Conservation (phyloP, 1,284 basidiomycete species). For the Porogramme epimiltina region DNA sequence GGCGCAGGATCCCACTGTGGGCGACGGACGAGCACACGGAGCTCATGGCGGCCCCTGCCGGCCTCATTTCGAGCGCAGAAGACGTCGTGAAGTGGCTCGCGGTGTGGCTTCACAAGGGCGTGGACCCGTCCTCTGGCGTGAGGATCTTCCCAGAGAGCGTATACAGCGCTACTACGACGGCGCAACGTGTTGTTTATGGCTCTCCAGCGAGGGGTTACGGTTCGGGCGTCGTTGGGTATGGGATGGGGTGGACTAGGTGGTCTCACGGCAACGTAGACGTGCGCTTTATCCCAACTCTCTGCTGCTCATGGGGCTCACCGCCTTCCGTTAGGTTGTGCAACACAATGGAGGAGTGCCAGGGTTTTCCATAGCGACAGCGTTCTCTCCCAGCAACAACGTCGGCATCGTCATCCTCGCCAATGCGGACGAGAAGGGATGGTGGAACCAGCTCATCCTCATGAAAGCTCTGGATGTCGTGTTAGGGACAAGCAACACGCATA, state of each 20-base stretch:
- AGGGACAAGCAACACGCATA: not conserved
- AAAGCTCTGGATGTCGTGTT: conserved; percentile 14
- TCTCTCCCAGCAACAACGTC: conserved; percentile 34
- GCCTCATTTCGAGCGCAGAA: conserved; percentile 30
- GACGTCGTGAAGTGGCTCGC: conserved; percentile 43
- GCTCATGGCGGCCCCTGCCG: conserved; percentile 32
- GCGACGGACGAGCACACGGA: not conserved
- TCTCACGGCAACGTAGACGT: conserved; percentile 14
- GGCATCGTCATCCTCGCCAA: conserved; percentile 45
- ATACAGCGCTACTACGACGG: conserved; percentile 40
- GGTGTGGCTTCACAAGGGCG: conserved; percentile 44
- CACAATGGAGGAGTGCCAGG: conserved; percentile 32
- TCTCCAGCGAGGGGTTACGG: conserved; percentile 1
- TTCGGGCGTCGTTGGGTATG: conserved; percentile 38
- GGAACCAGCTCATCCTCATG: conserved; percentile 29
- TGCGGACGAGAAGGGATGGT: conserved; percentile 35
- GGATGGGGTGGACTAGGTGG: conserved; percentile 41
- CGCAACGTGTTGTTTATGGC: conserved; percentile 24
- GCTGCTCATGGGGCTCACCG: not conserved
- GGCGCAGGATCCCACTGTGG: conserved; percentile 4
- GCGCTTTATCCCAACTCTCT: not conserved
- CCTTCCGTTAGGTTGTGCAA: conserved; percentile 16
- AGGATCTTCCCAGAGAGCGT: conserved; percentile 41
- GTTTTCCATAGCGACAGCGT: conserved; percentile 38
- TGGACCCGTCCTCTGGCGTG: conserved; percentile 41